Evolutionary conservation across 108 stramenopile genomes (phyloP).

Genomic region (Cyclostephanos tholiformis): DNA sequence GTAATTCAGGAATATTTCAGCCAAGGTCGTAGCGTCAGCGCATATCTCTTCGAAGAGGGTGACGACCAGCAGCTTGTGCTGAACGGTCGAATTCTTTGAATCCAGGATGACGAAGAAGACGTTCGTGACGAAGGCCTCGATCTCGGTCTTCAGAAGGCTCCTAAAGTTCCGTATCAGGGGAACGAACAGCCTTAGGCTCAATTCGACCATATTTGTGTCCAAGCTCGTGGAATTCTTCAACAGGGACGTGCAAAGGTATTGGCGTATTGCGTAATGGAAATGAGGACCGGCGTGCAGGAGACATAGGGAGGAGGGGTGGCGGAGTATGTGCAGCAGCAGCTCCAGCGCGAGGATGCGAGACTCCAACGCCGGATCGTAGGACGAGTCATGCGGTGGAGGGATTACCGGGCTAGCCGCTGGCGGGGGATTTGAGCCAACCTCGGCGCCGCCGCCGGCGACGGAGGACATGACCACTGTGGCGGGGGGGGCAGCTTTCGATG

Average conservation of each 20-base stretch:
- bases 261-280: slow-evolving; percentile 90
- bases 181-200: slow-evolving; percentile 94
- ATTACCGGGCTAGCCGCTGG: not conserved
- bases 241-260: slow-evolving; percentile 91
- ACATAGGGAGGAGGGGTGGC: slow-evolving; percentile 65
- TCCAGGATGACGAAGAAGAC: slow-evolving; percentile 98
- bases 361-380: slow-evolving; percentile 76
- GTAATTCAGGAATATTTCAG: slow-evolving; percentile 98
- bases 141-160: slow-evolving; percentile 87
- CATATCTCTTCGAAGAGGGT: slow-evolving; percentile 92
- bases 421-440: not conserved
- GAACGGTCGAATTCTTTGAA: slow-evolving; percentile 88
- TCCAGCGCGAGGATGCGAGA: slow-evolving; percentile 94
- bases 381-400: not conserved
- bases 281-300: slow-evolving; percentile 72
- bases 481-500: not conserved
- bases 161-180: slow-evolving; percentile 90
- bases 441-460: slow-evolving; percentile 15
- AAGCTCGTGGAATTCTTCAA: slow-evolving; percentile 94
- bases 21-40: slow-evolving; percentile 82
- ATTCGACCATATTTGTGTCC: slow-evolving; percentile 84
- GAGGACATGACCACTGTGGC: slow-evolving; percentile 11
- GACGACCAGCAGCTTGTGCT: slow-evolving; percentile 94
- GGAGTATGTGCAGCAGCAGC: slow-evolving; percentile 88
- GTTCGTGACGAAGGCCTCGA: slow-evolving; percentile 98